Evolutionary conservation across 140 eudicot genomes (phyloP), one percentile per base, ranked within the genome.

Genomic region (Flaveria floridana): DNA sequence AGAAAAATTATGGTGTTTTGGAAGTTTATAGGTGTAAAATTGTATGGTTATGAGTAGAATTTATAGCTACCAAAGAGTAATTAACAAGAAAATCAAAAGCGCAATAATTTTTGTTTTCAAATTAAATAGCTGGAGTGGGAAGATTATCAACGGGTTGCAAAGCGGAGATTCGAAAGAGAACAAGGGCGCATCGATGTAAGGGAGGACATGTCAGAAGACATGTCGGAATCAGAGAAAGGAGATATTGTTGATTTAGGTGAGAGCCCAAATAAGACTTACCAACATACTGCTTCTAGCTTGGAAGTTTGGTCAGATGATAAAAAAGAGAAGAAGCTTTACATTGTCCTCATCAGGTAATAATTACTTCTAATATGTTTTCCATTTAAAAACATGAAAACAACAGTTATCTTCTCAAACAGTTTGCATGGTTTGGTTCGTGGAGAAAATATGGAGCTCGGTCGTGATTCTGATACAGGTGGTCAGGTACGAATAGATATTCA

Each of bases 401-500:
- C 68, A 34, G 46, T 57, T 19, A 19, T 78, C 44, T 50, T 55
- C 63, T 71, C 72, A 70, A 62, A 16, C 83, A 91, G 97, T 85
- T 86, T 92, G 84, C 97, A 92, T 68, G 97, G 97, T 59, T 78
- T 92, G 84, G 97, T 92, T 70, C 97, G 97, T 71, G 97, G 97
- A 46, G 97, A 92, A 76, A 92, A 89, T 72, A 92, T 92, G 97
- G 96, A 92, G 85, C 97, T 92, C 37, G 97, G 97, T 72, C 88
- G 95, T 18, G 97, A 92, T 81, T 89, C 96, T 55, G 97, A 92
- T 72, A 92, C 97, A 2, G 97, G 97, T 68, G 97, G 96, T 53
- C 97, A 89, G 95, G 96, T 91, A 42, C 20, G 26, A 11, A 16
- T 34, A 47, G 18, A 50, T 62, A 0, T 16, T 65, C 52, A 39